Conservation (phyloP, 2,329 filamentous ascomycete species). For the Aspergillus intermedius region DNA sequence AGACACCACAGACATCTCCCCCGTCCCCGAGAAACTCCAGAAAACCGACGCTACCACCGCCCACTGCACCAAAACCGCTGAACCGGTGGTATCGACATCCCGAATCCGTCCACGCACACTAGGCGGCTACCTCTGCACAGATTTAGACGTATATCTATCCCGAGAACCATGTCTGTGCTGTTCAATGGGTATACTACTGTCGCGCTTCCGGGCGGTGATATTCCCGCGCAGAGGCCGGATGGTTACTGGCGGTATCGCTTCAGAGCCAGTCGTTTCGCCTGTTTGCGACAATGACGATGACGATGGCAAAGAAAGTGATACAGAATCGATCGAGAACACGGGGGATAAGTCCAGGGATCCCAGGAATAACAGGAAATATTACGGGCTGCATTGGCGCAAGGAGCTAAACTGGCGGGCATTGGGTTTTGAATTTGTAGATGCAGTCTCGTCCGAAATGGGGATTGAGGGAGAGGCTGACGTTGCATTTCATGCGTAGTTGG, state of each 20-base stretch:
- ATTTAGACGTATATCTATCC: conserved; percentile 86
- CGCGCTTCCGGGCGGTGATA: conserved; percentile 78
- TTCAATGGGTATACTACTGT: conserved; percentile 92
- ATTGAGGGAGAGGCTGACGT: conserved; percentile 8
- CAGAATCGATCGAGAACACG: background rate
- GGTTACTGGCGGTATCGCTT: conserved; percentile 75
- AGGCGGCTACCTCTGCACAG: conserved; percentile 88
- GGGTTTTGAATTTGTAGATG: conserved; percentile 40
- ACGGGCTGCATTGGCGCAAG: conserved; percentile 60
- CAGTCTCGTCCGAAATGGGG: background rate
- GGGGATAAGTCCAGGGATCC: conserved; percentile 8
- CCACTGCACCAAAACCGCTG: conserved; percentile 7
- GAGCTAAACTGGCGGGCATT: conserved; percentile 47
- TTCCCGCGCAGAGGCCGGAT: conserved; percentile 61
- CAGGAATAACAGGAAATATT: conserved; percentile 27
- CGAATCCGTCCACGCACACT: conserved; percentile 65
- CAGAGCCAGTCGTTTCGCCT: conserved; percentile 48
- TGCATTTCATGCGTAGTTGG: conserved; percentile 16
- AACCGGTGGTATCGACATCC: background rate
- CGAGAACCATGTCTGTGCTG: conserved; percentile 97
- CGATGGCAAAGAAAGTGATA: conserved; percentile 16
- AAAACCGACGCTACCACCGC: conserved; percentile 10
- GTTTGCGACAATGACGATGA: conserved; percentile 5
- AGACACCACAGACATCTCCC: conserved; percentile 5
- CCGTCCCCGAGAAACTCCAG: conserved; percentile 13